These are phyloP conservation scores for Cercospora berteroae DNA, from an alignment of 2,329 filamentous ascomycete genomes.

Conservation along the genomic window DNA sequence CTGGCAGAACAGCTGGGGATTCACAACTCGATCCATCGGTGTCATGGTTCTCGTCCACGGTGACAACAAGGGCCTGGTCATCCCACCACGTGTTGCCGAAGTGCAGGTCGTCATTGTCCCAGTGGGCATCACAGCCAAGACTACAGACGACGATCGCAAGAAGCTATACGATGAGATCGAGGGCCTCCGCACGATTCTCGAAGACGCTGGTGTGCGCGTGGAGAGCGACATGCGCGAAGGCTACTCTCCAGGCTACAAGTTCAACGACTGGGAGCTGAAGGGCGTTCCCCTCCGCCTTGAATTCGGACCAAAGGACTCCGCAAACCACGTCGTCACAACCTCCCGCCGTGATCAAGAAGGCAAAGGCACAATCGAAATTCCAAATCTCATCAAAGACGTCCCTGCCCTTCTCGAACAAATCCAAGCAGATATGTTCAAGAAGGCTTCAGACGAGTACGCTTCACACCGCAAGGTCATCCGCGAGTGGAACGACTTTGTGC, in stretches of 20 bases:
- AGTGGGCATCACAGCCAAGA: slow-evolving; percentile 89
- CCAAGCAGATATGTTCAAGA: slow-evolving; percentile 74
- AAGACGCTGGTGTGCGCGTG: slow-evolving; percentile 70
- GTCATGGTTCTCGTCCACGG: slow-evolving; percentile 99
- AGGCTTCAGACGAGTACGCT: slow-evolving; percentile 75
- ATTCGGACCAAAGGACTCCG: slow-evolving; percentile 91
- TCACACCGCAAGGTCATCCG: slow-evolving; percentile 77
- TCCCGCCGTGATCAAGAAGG: slow-evolving; percentile 79
- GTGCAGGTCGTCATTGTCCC: slow-evolving; percentile 84
- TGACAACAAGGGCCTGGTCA: slow-evolving; percentile 90
- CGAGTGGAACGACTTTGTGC: slow-evolving; percentile 87
- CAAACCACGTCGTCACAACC: slow-evolving; percentile 77
- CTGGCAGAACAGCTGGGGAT: slow-evolving; percentile 99
- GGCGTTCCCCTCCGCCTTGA: slow-evolving; percentile 92
- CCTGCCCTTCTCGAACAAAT: slow-evolving; percentile 84
- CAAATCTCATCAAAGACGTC: slow-evolving; percentile 69
- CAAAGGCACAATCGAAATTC: slow-evolving; percentile 78
- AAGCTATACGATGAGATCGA: slow-evolving; percentile 75
- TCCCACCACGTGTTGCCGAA: slow-evolving; percentile 86
- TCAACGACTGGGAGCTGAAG: slow-evolving; percentile 98
- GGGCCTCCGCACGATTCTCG: slow-evolving; percentile 66
- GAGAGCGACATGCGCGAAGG: slow-evolving; percentile 83
- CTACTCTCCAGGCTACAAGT: slow-evolving; percentile 94
- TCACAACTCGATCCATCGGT: slow-evolving; percentile 94
- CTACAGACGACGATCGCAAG: slow-evolving; percentile 72